Evolutionary conservation across 1,284 basidiomycete species (phyloP), one percentile per base, ranked within the genome.

Genomic region (Pisolithus thermaeus): DNA sequence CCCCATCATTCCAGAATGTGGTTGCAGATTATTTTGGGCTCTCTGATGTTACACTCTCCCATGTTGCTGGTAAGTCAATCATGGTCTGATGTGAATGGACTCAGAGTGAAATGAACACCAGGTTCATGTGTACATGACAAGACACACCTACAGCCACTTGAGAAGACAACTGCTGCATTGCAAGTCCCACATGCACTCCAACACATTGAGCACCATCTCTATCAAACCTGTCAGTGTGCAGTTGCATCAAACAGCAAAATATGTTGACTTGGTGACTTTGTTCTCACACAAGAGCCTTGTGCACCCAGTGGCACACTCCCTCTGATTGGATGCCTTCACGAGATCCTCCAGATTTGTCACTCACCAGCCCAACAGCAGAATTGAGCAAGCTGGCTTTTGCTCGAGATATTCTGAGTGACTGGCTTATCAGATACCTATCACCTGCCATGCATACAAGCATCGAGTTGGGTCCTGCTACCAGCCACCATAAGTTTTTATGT

Each of bases 301-400:
- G 7, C 35, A 25, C 11, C 18, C n/a, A 14, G 36, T n/a, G 6
- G 8, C 7, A 28, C 20, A 5, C 23, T 42, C 42, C 42, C 43
- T 18, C 16, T 51, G 12, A 46, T 39, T 35, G 43, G 49, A 7
- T 32, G 23, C 27, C n/a, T 51, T 9, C 38, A 32, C 7, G 49
- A 51, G 22, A 50, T 50, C 12, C 27, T 50, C 14, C 49, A 50
- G 43, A 36, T 50, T 7, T 44, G 39, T 36, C 41, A 45, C 23
- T 28, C 42, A 12, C n/a, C 20, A 25, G 20, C 41, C 8, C 32
- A 35, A 18, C 22, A 32, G 20, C 16, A 46, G 7, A 18, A 42
- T 18, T 6, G 12, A 14, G 49, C 42, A 2, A 28, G 37, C 16
- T 46, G 32, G 35, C 6, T 50, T 18, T 22, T 50, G n/a, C 16